Conservation (phyloP, 208 protist genomes). For the Leishmania turanica region DNA sequence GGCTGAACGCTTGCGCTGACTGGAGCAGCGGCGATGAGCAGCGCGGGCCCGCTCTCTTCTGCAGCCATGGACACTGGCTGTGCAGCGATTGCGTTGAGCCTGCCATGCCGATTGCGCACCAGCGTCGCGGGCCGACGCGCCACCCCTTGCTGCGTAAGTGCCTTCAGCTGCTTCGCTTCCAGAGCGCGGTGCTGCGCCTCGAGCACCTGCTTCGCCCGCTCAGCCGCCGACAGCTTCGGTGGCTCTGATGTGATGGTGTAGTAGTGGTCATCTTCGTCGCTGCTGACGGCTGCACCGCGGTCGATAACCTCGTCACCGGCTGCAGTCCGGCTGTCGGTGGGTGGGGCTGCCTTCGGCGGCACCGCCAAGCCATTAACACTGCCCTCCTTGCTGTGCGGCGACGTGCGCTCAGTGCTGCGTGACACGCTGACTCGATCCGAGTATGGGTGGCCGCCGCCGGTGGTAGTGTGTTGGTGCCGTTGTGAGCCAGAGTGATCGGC, state of each 20-base stretch:
- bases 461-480: not conserved
- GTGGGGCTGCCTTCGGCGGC: not conserved
- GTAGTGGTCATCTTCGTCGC: not conserved
- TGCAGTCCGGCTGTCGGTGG: not conserved
- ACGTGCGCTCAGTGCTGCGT: constrained; percentile 8
- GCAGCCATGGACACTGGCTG: not conserved
- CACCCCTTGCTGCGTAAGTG: constrained; percentile 40
- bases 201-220: constrained; percentile 48
- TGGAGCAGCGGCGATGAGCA: constrained; percentile 10
- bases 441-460: constrained; percentile 15
- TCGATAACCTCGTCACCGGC: not conserved
- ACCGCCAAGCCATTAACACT: not conserved
- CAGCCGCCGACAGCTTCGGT: constrained; percentile 42
- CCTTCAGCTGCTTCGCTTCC: constrained; percentile 27
- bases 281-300: constrained; percentile 3
- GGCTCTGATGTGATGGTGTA: constrained; percentile 5
- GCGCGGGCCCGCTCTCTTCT: not conserved
- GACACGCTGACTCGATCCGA: constrained; percentile 5
- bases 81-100: constrained; percentile 38
- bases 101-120: constrained; percentile 48
- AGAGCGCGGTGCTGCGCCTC: constrained; percentile 50
- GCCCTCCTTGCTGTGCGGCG: not conserved
- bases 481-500: not conserved
- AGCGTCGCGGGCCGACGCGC: constrained; percentile 67
- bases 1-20: not conserved